These are phyloP conservation scores for Mycena indigotica DNA, from an alignment of 768 basidiomycete genomes.

Conservation along the genomic window DNA sequence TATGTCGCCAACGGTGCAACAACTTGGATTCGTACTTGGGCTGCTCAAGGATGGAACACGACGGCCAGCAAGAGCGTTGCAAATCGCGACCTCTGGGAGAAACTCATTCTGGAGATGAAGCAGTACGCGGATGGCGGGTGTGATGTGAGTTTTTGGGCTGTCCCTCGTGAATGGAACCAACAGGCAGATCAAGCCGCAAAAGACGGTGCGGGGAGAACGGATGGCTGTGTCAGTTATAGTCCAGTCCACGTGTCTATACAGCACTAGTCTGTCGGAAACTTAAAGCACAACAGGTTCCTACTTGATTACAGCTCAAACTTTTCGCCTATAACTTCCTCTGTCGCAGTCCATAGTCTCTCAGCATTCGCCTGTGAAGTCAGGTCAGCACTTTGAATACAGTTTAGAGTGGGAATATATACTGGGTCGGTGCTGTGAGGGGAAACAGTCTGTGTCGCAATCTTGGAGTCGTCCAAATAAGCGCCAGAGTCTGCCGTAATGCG, in stretches of 20 bases:
- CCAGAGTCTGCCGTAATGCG: neutral
- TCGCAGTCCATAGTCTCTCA: constrained; percentile 4
- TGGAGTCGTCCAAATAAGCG: constrained; percentile 1
- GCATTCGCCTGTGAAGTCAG: neutral
- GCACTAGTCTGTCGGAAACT: too few species aligned
- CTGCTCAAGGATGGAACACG: constrained; percentile 26
- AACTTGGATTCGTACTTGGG: constrained; percentile 28
- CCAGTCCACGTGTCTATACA: too few species aligned
- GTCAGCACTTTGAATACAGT: neutral
- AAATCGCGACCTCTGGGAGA: constrained; percentile 32
- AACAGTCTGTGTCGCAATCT: neutral
- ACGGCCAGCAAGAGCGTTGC: constrained; percentile 15
- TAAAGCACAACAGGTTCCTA: too few species aligned
- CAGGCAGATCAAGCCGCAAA: constrained; percentile 26
- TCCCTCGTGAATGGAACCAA: constrained; percentile 24
- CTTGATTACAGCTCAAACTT: neutral
- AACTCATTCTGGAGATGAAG: constrained; percentile 17
- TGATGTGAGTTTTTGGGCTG: constrained; percentile 25
- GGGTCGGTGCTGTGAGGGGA: constrained; percentile 2
- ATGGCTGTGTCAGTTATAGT: too few species aligned
- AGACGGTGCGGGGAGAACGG: too few species aligned
- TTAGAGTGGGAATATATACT: neutral
- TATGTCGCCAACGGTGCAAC: constrained; percentile 33
- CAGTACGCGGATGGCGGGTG: constrained; percentile 21
- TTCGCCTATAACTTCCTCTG: constrained; percentile 3